Evolutionary conservation across 306 rosid genomes (phyloP).

Genomic region (Purshia tridentata): DNA sequence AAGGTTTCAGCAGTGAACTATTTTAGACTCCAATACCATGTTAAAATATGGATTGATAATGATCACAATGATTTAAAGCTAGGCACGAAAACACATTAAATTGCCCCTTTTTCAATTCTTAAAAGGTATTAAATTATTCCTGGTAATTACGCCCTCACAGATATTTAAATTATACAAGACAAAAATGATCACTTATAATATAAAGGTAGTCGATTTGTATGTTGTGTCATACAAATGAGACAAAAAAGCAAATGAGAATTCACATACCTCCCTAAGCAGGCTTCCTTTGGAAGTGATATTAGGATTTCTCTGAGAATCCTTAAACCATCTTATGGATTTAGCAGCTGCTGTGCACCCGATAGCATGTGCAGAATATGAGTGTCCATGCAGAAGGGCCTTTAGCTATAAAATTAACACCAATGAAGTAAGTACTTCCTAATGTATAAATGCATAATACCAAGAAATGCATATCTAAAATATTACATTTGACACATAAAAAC

Average conservation of each 20-base stretch:
- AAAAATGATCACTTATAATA: background rate
- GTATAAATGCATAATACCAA: constrained; percentile 7
- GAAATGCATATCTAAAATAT: background rate
- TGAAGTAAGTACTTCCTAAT: constrained; percentile 18
- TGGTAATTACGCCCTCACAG: background rate
- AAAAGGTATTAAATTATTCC: background rate
- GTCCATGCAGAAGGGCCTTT: constrained; percentile 93
- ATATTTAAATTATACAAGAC: background rate
- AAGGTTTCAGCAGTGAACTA: background rate
- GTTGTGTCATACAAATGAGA: background rate
- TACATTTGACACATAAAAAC: background rate
- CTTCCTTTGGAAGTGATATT: constrained; percentile 60
- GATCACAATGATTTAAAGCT: background rate
- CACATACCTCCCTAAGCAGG: constrained; percentile 65
- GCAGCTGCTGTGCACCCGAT: constrained; percentile 91
- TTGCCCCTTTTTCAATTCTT: too few species aligned
- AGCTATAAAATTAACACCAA: constrained; percentile 49
- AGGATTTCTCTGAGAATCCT: constrained; percentile 66
- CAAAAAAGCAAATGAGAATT: constrained; percentile 16
- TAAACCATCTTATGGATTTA: constrained; percentile 86
- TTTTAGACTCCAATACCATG: background rate
- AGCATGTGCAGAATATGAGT: constrained; percentile 90
- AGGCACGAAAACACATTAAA: background rate
- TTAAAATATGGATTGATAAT: background rate
- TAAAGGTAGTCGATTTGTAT: constrained; percentile 1